Evolutionary conservation across 805 yeast species (phyloP).

Genomic region (Wickerhamiella alocasiicola): DNA sequence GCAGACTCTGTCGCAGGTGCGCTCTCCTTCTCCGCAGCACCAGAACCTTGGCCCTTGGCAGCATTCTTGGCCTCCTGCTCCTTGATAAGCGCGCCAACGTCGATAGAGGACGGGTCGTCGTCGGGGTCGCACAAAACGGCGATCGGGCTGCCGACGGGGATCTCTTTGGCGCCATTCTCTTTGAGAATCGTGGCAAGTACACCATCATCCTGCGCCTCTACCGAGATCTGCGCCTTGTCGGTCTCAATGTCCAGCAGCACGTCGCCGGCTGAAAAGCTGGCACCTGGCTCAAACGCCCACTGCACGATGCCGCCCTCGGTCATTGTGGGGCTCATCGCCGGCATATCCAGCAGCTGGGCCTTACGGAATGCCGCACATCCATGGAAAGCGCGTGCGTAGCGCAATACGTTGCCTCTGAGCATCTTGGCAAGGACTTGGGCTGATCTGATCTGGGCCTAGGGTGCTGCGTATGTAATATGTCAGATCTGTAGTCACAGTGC

Average conservation of each 20-base stretch:
- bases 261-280: slow-evolving; percentile 73
- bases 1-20: slow-evolving; percentile 7
- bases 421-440: too few relatives aligned
- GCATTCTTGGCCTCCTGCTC: slow-evolving; percentile 5
- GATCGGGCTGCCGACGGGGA: slow-evolving; percentile 80
- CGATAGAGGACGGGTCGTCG: slow-evolving; percentile 61
- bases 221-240: slow-evolving; percentile 96
- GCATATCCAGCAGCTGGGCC: slow-evolving; percentile 42
- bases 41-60: not conserved
- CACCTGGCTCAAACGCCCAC: slow-evolving; percentile 78
- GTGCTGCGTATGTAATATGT: too few relatives aligned
- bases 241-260: slow-evolving; percentile 94
- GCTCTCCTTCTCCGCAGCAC: not conserved
- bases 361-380: not conserved
- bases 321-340: slow-evolving; percentile 99
- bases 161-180: slow-evolving; percentile 62
- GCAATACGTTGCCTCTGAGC: too few relatives aligned
- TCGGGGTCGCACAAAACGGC: slow-evolving; percentile 81
- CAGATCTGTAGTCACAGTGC: too few relatives aligned
- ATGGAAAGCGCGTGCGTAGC: not conserved
- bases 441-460: too few relatives aligned
- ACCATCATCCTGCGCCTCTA: slow-evolving; percentile 93
- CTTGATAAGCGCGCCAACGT: slow-evolving; percentile 40
- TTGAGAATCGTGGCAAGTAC: slow-evolving; percentile 59
- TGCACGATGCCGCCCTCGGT: slow-evolving; percentile 83